phyloP scores from a whole-genome alignment of 73 alveolate genomes.

The Effrenium voratum region DNA sequence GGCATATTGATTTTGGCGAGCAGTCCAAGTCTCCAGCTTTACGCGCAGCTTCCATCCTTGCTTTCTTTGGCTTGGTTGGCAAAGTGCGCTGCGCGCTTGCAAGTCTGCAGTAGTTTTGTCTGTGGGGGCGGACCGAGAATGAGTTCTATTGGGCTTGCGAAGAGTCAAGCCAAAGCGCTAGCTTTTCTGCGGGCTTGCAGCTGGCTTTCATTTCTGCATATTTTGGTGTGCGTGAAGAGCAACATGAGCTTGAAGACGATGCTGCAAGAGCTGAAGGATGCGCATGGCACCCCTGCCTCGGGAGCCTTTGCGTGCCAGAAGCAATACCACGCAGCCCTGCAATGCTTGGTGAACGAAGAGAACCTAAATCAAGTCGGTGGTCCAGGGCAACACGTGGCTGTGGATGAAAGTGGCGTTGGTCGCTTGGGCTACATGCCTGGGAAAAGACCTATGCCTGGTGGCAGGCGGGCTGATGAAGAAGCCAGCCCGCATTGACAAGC shows the following conservation, averaged over 20 bases:
- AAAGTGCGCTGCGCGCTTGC: too few relatives aligned
- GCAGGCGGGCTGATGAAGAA: not conserved
- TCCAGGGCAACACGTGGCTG: not conserved
- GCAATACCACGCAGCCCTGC: not conserved
- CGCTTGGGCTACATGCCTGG: not conserved
- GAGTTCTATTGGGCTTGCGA: too few relatives aligned
- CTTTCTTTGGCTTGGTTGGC: too few relatives aligned
- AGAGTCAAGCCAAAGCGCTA: too few relatives aligned
- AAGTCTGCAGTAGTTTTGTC: too few relatives aligned
- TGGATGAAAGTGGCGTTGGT: not conserved
- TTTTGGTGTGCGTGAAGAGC: not conserved
- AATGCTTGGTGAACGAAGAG: not conserved
- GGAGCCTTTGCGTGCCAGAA: not conserved
- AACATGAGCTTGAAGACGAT: not conserved
- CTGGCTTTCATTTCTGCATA: not conserved
- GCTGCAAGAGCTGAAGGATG: not conserved
- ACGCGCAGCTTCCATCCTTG: too few relatives aligned
- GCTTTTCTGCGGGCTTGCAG: not conserved
- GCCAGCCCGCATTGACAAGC: not conserved
- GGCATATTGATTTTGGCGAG: too few relatives aligned
- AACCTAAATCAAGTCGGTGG: not conserved
- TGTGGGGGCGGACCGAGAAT: too few relatives aligned
- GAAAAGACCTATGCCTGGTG: not conserved
- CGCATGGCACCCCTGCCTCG: not conserved
- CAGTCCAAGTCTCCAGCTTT: too few relatives aligned